Base-by-base conservation (phyloP, 768 basidiomycete species). In the Amanita rubescens region DNA sequence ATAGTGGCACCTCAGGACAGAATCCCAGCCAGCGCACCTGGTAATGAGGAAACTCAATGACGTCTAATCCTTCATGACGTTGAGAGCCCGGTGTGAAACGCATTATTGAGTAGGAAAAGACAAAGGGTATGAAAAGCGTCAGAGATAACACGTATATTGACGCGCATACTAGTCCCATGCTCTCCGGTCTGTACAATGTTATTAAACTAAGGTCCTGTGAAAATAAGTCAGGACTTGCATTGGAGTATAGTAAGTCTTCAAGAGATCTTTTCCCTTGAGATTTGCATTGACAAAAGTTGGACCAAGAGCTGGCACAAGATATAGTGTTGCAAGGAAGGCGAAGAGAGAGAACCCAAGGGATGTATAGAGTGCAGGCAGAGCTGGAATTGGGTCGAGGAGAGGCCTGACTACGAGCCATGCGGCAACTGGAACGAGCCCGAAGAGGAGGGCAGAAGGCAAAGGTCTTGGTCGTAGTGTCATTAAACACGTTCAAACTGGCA, bases 61-160 rank as follows among this genome's bases (percentile, higher is more conserved):
- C 74, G 11, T 81, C 74, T 19, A 87, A 78, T 2, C 85, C 86
- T 59, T 90, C 82, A 7, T 70, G 70, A 5, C 71, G 70, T 34
- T 71, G 75, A 53, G 67, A 64, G 39, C 67, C 66, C 64, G 69
- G 63, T 22, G 74, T 67, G 30, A 76, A 74, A 51, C 70, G 75
- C 27, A 76, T 65, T 41, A 88, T 76, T 2, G 82, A 74, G 56
- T 86, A 77, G 43, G 92, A 89, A 68, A 96, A 99, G 0, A 92
- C 90, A 63, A 97, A 94, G 0, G 95, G 95, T 54, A 96, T 95
- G 63, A 98, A 99, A 4, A 96, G 74, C 54, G 92, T 90, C 58
- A 99, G 71, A 38, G 87, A 70, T 38, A 90, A 77, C 54, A 96
- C 87, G 65, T 98, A 98, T 52, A 94, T 77, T 2, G 85, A 79